phyloP scores from a whole-genome alignment of 352 stramenopile genomes.

The Globisporangium cystogenes region DNA sequence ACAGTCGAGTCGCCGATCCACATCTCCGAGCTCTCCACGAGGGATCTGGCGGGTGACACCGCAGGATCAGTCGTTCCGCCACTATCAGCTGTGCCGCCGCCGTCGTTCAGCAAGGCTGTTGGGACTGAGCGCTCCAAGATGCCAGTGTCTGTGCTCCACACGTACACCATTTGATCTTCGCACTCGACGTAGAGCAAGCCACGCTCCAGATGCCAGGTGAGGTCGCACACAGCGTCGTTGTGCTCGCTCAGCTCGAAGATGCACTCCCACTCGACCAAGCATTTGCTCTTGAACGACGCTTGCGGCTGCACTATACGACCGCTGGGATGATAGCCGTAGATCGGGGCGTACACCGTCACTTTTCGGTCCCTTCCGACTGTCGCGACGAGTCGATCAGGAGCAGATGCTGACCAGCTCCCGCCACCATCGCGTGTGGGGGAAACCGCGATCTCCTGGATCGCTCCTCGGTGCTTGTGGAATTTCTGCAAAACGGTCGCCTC shows the following conservation, averaged over 20 bases:
- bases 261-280: constrained; percentile 49
- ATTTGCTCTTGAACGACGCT: constrained; percentile 5
- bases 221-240: constrained; percentile 32
- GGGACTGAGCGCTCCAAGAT: constrained; percentile 66
- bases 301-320: constrained; percentile 5
- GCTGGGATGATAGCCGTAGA: constrained; percentile 40
- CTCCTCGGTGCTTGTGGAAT: constrained; percentile 55
- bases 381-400: constrained; percentile 56
- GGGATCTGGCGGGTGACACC: constrained; percentile 20
- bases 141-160: constrained; percentile 76
- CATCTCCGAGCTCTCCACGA: constrained; percentile 48
- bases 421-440: constrained; percentile 24
- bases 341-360: constrained; percentile 52
- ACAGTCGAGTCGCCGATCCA: constrained; percentile 43
- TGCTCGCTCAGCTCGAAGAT: constrained; percentile 60
- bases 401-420: constrained; percentile 13
- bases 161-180: constrained; percentile 67
- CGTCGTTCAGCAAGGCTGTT: constrained; percentile 39
- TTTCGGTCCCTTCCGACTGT: constrained; percentile 55
- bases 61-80: neutral
- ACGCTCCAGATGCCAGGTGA: constrained; percentile 62
- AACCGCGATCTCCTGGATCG: constrained; percentile 60
- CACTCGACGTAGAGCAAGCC: constrained; percentile 63
- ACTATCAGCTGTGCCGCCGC: constrained; percentile 33
- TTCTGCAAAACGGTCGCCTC: constrained; percentile 38